Conservation (phyloP, 2,329 filamentous ascomycete genomes). For the Ascochyta viciae-villosae region DNA sequence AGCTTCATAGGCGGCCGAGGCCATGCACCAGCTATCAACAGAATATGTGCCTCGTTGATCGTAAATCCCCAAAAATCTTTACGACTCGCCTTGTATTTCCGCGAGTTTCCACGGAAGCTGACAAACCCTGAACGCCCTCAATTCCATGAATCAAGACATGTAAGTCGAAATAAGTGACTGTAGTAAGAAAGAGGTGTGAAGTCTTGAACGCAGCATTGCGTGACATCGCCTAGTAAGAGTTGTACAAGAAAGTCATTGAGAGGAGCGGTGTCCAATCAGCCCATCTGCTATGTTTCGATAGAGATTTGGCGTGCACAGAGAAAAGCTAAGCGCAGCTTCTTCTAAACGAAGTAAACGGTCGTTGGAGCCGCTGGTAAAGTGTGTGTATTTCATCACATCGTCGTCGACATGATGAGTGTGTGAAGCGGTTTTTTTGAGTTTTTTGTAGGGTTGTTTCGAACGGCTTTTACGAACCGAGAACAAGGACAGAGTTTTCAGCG, state of each 20-base stretch:
- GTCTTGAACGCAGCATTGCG: background rate
- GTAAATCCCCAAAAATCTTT: background rate
- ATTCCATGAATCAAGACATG: background rate
- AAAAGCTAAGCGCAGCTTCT: background rate
- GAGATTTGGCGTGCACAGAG: background rate
- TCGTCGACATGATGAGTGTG: background rate
- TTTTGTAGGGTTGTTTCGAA: background rate
- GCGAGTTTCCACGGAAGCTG: background rate
- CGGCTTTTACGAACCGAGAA: conserved; percentile 35
- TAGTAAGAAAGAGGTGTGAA: background rate
- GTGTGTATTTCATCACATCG: conserved; percentile 2
- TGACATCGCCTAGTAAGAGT: background rate
- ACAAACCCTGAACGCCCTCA: background rate
- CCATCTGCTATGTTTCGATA: background rate
- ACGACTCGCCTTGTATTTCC: background rate
- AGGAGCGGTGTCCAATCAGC: background rate
- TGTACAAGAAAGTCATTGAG: conserved; percentile 8
- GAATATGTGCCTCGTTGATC: background rate
- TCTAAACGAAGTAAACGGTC: too few relatives aligned
- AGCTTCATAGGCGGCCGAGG: background rate
- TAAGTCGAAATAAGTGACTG: background rate
- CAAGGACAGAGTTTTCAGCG: conserved; percentile 57
- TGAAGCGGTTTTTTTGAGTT: background rate
- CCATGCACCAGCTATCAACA: background rate
- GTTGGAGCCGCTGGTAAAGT: background rate